phyloP scores from a whole-genome alignment of 129 eudicot genomes.

The Centella asiatica region DNA sequence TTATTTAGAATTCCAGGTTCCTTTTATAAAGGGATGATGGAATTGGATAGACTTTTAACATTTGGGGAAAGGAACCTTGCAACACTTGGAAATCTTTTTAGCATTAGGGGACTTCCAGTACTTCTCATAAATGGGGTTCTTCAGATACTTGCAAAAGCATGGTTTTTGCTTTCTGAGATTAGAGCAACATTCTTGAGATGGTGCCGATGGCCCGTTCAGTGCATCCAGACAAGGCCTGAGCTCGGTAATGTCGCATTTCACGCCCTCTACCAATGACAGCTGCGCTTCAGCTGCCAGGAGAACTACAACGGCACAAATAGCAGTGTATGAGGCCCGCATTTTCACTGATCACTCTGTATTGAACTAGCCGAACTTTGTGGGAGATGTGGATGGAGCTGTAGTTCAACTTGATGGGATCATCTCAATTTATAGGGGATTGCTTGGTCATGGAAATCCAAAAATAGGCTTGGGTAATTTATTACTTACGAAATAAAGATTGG shows the following conservation, averaged over 20 bases:
- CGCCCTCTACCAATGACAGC: not conserved
- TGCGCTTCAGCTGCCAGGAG: not conserved
- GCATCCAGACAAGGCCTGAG: not conserved
- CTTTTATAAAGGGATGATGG: not conserved
- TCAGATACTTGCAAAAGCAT: constrained; percentile 6
- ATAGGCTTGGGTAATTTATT: not conserved
- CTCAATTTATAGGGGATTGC: constrained; percentile 4
- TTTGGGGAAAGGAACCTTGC: not conserved
- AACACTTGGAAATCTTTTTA: not conserved
- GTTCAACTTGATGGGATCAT: not conserved
- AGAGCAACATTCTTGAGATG: not conserved
- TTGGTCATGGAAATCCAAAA: not conserved
- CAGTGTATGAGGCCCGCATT: not conserved
- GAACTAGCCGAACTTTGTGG: not conserved
- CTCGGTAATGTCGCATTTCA: not conserved
- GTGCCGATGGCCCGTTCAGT: not conserved
- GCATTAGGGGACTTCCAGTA: not conserved
- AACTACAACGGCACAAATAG: not conserved
- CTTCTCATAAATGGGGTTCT: not conserved
- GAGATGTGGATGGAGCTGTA: not conserved
- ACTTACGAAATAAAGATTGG: not conserved
- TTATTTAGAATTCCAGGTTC: not conserved
- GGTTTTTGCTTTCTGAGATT: not conserved
- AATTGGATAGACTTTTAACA: not conserved
- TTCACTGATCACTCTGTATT: not conserved